Evolutionary conservation across 305 asterid genomes (phyloP), one percentile per base, ranked within the genome.

Genomic region (Nicotiana rustica): DNA sequence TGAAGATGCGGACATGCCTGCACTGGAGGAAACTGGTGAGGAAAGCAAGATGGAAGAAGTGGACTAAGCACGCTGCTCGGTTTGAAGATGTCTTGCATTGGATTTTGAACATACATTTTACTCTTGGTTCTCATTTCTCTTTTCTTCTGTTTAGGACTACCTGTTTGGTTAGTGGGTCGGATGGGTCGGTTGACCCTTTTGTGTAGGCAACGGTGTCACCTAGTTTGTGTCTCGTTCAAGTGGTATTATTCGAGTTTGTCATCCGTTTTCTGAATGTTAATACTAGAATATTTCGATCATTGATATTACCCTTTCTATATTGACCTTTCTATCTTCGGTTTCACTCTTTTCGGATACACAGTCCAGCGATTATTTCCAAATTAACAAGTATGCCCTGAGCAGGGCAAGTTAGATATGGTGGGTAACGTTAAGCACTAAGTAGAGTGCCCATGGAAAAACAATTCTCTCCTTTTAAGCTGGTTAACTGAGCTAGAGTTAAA

Each of bases 1-100:
- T 15, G 88, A 88, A 4, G 91, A 86, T 14, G 83, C 84, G 7
- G 92, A 87, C 17, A 88, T 89, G 91, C 92, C 92, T 1, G 87
- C 88, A 0, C 21, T 87, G 31, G 93, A 90, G 71, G 92, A 91
- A 15, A 89, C 77, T 33, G 89, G 82, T 25, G 91, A 87, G 67
- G 95, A 90, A 25, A 91, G 92, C 85, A 90, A 91, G 75, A 91
- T 91, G 95, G 93, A 90, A 79, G 93, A 90, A 69, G 95, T 90
- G 21, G 91, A 91, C 25, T 25, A 25, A 25, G 25, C 25, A 25
- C 25, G 25, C 25, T 25, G 25, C 25, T 25, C 25, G 25, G 25
- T 25, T 25, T 25, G 64, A 49, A 73, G 62, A 19, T 10, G 36
- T 25, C 38, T 10, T 25, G 2, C 18, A 5, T 4, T 25, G 5